phyloP scores from a whole-genome alignment of 495 filamentous ascomycete genomes.

The Aspergillus bridgeri region DNA sequence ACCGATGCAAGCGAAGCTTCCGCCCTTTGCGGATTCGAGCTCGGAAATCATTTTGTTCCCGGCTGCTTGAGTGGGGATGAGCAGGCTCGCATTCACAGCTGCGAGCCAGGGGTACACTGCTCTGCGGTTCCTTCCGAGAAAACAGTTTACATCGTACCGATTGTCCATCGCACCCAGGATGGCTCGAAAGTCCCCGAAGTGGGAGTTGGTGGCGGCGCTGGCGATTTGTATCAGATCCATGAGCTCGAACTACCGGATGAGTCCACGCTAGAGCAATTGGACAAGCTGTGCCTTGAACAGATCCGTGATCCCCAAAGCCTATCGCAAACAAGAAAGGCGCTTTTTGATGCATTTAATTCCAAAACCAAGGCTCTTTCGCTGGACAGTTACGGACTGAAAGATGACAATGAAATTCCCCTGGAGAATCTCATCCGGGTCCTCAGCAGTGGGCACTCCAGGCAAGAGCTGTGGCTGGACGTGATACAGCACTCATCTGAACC shows the following conservation, averaged over 20 bases:
- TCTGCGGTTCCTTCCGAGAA: slow-evolving; percentile 44
- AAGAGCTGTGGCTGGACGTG: neutral
- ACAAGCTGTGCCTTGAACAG: slow-evolving; percentile 44
- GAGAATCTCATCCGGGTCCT: slow-evolving; percentile 40
- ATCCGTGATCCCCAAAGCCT: slow-evolving; percentile 35
- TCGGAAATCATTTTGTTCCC: slow-evolving; percentile 64
- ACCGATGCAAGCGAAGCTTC: slow-evolving; percentile 54
- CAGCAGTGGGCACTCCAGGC: slow-evolving; percentile 15
- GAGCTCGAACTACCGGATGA: slow-evolving; percentile 58
- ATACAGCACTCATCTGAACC: neutral
- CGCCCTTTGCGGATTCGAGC: slow-evolving; percentile 69
- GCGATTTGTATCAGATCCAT: slow-evolving; percentile 63
- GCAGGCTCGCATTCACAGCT: slow-evolving; percentile 77
- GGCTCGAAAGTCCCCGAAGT: slow-evolving; percentile 65
- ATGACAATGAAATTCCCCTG: slow-evolving; percentile 43
- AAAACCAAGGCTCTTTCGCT: slow-evolving; percentile 38
- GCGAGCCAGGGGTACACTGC: slow-evolving; percentile 71
- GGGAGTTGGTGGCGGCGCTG: slow-evolving; percentile 76
- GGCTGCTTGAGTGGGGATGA: slow-evolving; percentile 69
- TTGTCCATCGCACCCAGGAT: slow-evolving; percentile 56
- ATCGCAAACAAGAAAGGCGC: slow-evolving; percentile 28
- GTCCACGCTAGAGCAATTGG: slow-evolving; percentile 39
- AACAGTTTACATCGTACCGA: slow-evolving; percentile 74
- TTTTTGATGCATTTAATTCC: slow-evolving; percentile 34
- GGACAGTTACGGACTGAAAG: slow-evolving; percentile 37